Percentiles rank a stretch among this genome's conserved stretches.
phyloP scores from a whole-genome alignment of 805 yeast genomes.

The Starmerella geochares region DNA sequence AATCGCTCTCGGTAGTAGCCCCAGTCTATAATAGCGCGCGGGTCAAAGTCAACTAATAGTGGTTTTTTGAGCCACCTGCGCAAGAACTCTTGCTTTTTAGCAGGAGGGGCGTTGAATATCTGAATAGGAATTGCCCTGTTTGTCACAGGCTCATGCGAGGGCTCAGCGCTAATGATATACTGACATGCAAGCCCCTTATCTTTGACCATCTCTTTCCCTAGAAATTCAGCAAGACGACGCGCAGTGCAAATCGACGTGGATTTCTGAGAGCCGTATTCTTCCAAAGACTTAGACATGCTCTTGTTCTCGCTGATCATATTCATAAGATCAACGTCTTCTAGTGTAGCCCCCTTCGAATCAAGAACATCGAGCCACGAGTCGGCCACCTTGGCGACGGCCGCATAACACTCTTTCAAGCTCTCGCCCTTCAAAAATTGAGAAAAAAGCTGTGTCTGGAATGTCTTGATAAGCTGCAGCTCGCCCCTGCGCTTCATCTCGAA shows the following conservation, averaged over 20 bases:
- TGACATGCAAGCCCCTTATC: constrained; percentile 94
- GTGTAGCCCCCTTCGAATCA: constrained; percentile 72
- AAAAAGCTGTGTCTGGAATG: constrained; percentile 90
- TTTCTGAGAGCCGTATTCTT: constrained; percentile 81
- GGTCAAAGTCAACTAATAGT: constrained; percentile 68
- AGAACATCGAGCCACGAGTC: constrained; percentile 92
- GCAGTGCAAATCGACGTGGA: constrained; percentile 96
- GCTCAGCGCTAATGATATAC: constrained; percentile 77
- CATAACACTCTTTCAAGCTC: constrained; percentile 68
- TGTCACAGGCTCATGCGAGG: constrained; percentile 79
- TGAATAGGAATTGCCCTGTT: constrained; percentile 96
- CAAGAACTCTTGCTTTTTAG: constrained; percentile 60
- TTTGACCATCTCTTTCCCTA: constrained; percentile 93
- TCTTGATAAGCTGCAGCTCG: constrained; percentile 82
- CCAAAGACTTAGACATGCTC: constrained; percentile 84
- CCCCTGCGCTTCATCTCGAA: constrained; percentile 96
- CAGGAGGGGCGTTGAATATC: constrained; percentile 72
- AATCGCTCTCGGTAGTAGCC: constrained; percentile 79
- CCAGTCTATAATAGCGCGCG: constrained; percentile 88
- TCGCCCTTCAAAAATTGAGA: constrained; percentile 81
- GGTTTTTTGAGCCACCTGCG: constrained; percentile 82
- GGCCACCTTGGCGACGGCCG: constrained; percentile 83
- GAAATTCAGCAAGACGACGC: constrained; percentile 78
- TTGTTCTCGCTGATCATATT: constrained; percentile 93
- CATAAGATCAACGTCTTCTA: constrained; percentile 89